Conservation (phyloP, 257 asterid species). For the Orobanche coerulescens region DNA sequence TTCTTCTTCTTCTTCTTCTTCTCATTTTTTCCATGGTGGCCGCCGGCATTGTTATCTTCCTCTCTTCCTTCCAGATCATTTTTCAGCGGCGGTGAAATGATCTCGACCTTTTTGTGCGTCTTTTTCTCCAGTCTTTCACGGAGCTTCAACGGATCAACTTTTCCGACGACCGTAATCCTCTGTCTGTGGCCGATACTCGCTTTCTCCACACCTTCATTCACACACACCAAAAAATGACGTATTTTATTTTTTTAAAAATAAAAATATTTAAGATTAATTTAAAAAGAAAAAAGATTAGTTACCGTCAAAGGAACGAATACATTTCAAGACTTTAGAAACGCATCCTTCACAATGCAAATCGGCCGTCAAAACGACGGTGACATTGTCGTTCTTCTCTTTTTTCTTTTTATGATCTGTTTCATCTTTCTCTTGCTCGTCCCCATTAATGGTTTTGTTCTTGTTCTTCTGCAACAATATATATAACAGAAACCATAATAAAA, state of each 20-base stretch:
- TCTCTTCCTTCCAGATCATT: slow-evolving; percentile 28
- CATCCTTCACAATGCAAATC: slow-evolving; percentile 88
- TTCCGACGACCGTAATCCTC: slow-evolving; percentile 54
- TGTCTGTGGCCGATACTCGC: slow-evolving; percentile 40
- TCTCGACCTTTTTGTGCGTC: slow-evolving; percentile 44
- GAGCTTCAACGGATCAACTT: slow-evolving; percentile 57
- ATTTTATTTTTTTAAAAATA: too few relatives aligned
- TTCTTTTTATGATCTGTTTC: slow-evolving; percentile 13
- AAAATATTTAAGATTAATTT: not conserved
- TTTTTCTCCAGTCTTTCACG: slow-evolving; percentile 49
- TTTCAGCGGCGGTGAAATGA: slow-evolving; percentile 49
- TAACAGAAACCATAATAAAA: not conserved
- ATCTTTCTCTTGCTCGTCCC: not conserved
- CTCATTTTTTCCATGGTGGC: slow-evolving; percentile 16
- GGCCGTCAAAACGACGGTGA: slow-evolving; percentile 46
- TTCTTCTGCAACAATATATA: slow-evolving; percentile 20
- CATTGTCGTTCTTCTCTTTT: slow-evolving; percentile 15
- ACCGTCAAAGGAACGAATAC: slow-evolving; percentile 57
- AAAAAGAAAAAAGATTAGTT: not conserved
- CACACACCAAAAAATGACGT: not conserved
- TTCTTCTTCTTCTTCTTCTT: slow-evolving; percentile 34
- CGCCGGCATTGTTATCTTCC: slow-evolving; percentile 22
- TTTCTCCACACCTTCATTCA: slow-evolving; percentile 40
- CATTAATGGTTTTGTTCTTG: slow-evolving; percentile 23
- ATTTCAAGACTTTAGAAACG: slow-evolving; percentile 42